These are phyloP conservation scores for Yamadazyma nakazawae DNA, from an alignment of 805 yeast species.

Conservation along the genomic window DNA sequence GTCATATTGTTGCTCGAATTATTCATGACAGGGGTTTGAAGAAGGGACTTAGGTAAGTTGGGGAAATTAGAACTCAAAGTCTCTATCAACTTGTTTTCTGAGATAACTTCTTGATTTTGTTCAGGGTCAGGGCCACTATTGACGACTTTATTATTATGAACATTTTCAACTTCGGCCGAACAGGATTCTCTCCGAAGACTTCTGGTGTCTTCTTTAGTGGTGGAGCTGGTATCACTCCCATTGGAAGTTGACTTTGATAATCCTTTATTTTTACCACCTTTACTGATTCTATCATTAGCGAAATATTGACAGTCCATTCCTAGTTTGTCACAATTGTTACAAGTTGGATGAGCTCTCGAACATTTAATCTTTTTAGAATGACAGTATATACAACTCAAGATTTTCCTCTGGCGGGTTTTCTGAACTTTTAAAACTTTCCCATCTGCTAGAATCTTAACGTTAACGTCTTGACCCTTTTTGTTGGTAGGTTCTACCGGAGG, in stretches of 20 bases:
- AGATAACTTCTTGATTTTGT: neutral
- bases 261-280: conserved; percentile 34
- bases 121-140: too few relatives aligned
- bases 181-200: neutral
- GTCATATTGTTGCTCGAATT: conserved; percentile 33
- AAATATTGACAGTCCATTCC: conserved; percentile 52
- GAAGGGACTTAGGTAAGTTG: conserved; percentile 9
- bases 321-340: conserved; percentile 50
- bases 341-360: conserved; percentile 55
- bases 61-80: conserved; percentile 11
- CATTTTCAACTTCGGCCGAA: neutral
- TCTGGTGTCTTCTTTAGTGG: conserved; percentile 4
- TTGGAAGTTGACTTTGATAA: neutral
- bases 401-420: conserved; percentile 57
- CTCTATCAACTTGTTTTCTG: conserved; percentile 4
- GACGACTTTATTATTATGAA: too few relatives aligned
- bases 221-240: conserved; percentile 1
- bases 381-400: conserved; percentile 55
- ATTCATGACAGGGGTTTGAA: conserved; percentile 16
- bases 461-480: conserved; percentile 8
- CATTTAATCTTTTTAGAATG: conserved; percentile 63
- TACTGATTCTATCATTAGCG: conserved; percentile 52
- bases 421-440: conserved; percentile 60
- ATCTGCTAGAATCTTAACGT: conserved; percentile 34
- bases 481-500: neutral